These are phyloP conservation scores for Hemisphaericaspora subhashii DNA, from an alignment of 1,139 yeast species.

Conservation along the genomic window DNA sequence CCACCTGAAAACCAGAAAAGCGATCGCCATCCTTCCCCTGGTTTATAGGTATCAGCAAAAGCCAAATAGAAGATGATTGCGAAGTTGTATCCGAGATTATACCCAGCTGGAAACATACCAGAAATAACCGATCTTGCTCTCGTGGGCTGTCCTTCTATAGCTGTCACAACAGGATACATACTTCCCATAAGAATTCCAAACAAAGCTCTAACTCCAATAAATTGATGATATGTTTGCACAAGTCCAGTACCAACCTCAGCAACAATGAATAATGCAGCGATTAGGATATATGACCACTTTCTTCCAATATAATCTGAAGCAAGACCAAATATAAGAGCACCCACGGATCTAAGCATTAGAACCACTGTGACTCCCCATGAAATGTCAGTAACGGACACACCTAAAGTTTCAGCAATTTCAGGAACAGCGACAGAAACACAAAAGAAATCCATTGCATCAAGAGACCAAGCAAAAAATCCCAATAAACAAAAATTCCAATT, in stretches of 20 bases:
- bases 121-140: conserved; percentile 36
- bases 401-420: conserved; percentile 53
- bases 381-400: conserved; percentile 50
- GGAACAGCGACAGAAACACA: conserved; percentile 63
- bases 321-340: conserved; percentile 72
- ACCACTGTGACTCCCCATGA: conserved; percentile 84
- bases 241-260: conserved; percentile 76
- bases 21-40: conserved; percentile 61
- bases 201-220: conserved; percentile 56
- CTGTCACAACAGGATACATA: conserved; percentile 33
- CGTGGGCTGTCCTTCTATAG: conserved; percentile 37
- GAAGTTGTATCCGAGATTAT: conserved; percentile 38
- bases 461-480: conserved; percentile 73
- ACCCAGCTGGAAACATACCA: conserved; percentile 42
- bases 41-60: conserved; percentile 63
- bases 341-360: conserved; percentile 76
- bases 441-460: conserved; percentile 81
- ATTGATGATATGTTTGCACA: conserved; percentile 60
- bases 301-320: conserved; percentile 70
- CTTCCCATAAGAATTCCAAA: conserved; percentile 46
- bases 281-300: conserved; percentile 64
- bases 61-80: conserved; percentile 39
- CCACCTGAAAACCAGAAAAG: conserved; percentile 82
- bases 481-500: conserved; percentile 60
- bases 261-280: conserved; percentile 51